Evolutionary conservation across 179 eudicot genomes (phyloP).

Genomic region (Beta lomatogona): DNA sequence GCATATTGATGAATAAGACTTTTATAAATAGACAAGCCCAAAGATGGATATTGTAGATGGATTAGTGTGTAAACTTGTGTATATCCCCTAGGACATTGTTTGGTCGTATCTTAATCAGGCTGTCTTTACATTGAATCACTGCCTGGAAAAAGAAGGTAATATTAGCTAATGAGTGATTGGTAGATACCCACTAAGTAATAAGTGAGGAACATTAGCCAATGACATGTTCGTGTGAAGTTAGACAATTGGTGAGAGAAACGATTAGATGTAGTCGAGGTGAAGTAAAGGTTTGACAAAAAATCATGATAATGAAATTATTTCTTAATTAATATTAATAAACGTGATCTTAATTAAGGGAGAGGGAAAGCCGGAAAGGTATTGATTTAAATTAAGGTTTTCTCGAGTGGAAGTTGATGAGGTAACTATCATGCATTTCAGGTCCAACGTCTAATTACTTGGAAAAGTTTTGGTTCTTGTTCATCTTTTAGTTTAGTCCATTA

Average conservation of each 20-base stretch:
- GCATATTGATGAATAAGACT: slow-evolving; percentile 4
- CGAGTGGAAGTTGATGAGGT: background rate
- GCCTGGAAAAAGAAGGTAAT: slow-evolving; percentile 13
- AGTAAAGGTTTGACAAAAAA: slow-evolving; percentile 8
- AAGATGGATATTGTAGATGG: slow-evolving; percentile 18
- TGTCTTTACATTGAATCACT: slow-evolving; percentile 12
- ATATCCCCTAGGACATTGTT: slow-evolving; percentile 15
- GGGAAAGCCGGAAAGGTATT: background rate
- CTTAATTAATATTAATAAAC: background rate
- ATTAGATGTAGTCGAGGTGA: slow-evolving; percentile 16
- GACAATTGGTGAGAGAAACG: background rate
- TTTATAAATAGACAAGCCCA: slow-evolving; percentile 15
- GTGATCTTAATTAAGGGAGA: background rate
- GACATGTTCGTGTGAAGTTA: slow-evolving; percentile 13
- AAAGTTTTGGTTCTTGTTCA: background rate
- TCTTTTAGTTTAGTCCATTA: slow-evolving; percentile 2
- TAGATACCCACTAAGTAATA: slow-evolving; percentile 9
- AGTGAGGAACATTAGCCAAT: slow-evolving; percentile 13
- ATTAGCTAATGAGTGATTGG: slow-evolving; percentile 14
- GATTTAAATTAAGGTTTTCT: background rate
- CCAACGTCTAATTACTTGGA: slow-evolving; percentile 9
- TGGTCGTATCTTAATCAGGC: slow-evolving; percentile 14
- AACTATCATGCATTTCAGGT: slow-evolving; percentile 1
- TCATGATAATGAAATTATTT: background rate
- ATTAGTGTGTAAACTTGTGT: slow-evolving; percentile 19